phyloP scores from a whole-genome alignment of 2,329 filamentous ascomycete genomes.

The Fusarium tricinctum region DNA sequence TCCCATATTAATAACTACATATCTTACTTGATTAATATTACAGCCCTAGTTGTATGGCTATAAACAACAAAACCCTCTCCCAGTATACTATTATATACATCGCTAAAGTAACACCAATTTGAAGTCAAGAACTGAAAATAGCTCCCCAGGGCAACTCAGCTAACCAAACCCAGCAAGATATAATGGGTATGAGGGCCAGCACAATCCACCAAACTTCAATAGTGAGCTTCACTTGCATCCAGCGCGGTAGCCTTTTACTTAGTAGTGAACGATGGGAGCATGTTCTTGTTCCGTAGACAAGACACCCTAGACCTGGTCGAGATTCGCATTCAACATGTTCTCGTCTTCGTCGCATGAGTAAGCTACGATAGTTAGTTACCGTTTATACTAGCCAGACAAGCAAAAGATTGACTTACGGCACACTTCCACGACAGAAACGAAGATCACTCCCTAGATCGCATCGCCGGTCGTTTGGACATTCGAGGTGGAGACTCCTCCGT shows the following conservation, averaged over 20 bases:
- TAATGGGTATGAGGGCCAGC: conserved; percentile 58
- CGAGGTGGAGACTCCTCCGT: conserved; percentile 72
- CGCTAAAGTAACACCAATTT: not conserved
- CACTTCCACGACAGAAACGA: conserved; percentile 71
- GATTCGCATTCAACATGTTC: conserved; percentile 74
- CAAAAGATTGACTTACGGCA: conserved; percentile 63
- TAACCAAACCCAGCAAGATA: conserved; percentile 57
- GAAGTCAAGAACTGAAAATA: not conserved
- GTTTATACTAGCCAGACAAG: not conserved
- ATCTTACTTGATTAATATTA: conserved; percentile 1
- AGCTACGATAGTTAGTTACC: conserved; percentile 51
- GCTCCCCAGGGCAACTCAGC: conserved; percentile 39
- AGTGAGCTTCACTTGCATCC: conserved; percentile 61
- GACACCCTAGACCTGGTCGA: conserved; percentile 68
- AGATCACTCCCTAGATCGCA: conserved; percentile 72
- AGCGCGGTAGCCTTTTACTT: conserved; percentile 62
- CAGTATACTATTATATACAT: not conserved
- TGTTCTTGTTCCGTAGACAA: conserved; percentile 64
- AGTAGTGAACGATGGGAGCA: conserved; percentile 61
- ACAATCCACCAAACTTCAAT: conserved; percentile 65
- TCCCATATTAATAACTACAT: not conserved
- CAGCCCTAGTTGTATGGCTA: not conserved
- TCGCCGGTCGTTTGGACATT: conserved; percentile 71
- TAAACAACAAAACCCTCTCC: not conserved
- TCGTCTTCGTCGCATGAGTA: conserved; percentile 71